Conservation (phyloP, 345 rosid species). For the Combretum micranthum region DNA sequence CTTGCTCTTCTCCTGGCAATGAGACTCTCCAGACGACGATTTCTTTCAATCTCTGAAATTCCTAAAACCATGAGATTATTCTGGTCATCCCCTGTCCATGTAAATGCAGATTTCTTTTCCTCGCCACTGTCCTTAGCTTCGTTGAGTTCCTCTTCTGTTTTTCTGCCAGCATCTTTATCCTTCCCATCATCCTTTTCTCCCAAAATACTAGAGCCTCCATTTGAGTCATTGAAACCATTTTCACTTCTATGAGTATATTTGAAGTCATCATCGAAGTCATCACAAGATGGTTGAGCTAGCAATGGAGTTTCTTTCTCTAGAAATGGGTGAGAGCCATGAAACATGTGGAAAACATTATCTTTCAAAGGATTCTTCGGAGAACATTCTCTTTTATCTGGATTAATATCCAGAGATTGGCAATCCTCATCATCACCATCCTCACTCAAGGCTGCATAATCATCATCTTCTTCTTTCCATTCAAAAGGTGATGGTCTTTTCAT, state of each 20-base stretch:
- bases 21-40: slow-evolving; percentile 86
- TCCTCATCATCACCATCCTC: slow-evolving; percentile 36
- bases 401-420: slow-evolving; percentile 52
- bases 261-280: slow-evolving; percentile 33
- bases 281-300: slow-evolving; percentile 29
- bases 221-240: slow-evolving; percentile 48
- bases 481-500: slow-evolving; percentile 25
- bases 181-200: slow-evolving; percentile 34
- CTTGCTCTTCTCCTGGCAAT: slow-evolving; percentile 89
- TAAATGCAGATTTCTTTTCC: slow-evolving; percentile 72
- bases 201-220: slow-evolving; percentile 43
- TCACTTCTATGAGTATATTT: slow-evolving; percentile 31
- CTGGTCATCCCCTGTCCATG: slow-evolving; percentile 92
- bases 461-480: slow-evolving; percentile 21
- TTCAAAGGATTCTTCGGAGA: slow-evolving; percentile 93
- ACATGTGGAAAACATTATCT: slow-evolving; percentile 81
- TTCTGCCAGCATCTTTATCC: slow-evolving; percentile 34
- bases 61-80: slow-evolving; percentile 90
- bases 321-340: slow-evolving; percentile 87
- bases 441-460: no score
- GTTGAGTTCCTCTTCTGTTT: slow-evolving; percentile 36
- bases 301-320: slow-evolving; percentile 40
- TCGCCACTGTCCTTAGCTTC: slow-evolving; percentile 42
- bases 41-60: slow-evolving; percentile 86
- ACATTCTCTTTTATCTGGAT: slow-evolving; percentile 75